A percentile compares a stretch with the other conserved stretches of the same genome.
phyloP scores from a whole-genome alignment of 768 basidiomycete species.

The Rhodocollybia butyracea region DNA sequence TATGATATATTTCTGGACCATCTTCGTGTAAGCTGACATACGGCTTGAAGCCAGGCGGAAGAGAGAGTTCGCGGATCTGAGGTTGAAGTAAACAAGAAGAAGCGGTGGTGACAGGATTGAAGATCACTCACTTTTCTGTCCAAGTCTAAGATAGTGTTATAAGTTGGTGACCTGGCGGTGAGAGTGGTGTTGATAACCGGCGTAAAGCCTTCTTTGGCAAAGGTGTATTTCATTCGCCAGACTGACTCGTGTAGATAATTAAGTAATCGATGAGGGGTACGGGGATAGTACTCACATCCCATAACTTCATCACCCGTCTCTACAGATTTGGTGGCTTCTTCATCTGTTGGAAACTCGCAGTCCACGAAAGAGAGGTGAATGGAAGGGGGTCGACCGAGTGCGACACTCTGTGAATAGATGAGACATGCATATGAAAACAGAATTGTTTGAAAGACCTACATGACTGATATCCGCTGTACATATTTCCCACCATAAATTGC shows the following conservation, averaged over 20 bases:
- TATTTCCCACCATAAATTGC: slow-evolving; percentile 38
- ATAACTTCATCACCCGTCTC: slow-evolving; percentile 41
- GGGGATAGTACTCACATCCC: slow-evolving; percentile 41
- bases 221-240: slow-evolving; percentile 55
- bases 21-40: slow-evolving; percentile 42
- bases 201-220: slow-evolving; percentile 47
- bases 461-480: slow-evolving; percentile 35
- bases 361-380: slow-evolving; percentile 36
- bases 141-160: slow-evolving; percentile 45
- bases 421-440: not conserved
- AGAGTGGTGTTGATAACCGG: slow-evolving; percentile 45
- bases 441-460: slow-evolving; percentile 17
- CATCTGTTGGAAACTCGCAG: slow-evolving; percentile 50
- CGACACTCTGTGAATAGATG: slow-evolving; percentile 15
- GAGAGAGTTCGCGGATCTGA: slow-evolving; percentile 42
- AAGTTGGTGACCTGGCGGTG: slow-evolving; percentile 43
- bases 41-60: slow-evolving; percentile 44
- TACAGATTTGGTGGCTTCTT: slow-evolving; percentile 43
- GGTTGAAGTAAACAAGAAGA: too few species aligned
- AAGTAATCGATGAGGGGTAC: not conserved
- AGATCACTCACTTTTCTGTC: slow-evolving; percentile 33
- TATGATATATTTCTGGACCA: slow-evolving; percentile 45
- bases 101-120: too few species aligned
- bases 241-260: slow-evolving; percentile 29
- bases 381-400: slow-evolving; percentile 37